Conservation (phyloP, 2,329 filamentous ascomycete genomes). For the Aspergillus candidus region DNA sequence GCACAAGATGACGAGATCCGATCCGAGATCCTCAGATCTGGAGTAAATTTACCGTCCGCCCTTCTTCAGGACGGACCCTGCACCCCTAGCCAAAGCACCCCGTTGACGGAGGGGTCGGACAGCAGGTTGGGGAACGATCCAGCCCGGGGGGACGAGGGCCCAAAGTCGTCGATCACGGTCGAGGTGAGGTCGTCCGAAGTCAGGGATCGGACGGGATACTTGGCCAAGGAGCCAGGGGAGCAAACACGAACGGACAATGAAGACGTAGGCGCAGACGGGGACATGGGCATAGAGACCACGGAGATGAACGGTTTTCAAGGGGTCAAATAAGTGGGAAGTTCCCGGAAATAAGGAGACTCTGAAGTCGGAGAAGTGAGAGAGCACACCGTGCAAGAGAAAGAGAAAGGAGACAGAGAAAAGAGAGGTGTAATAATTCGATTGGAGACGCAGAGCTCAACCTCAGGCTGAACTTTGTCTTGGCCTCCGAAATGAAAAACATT, state of each 20-base stretch:
- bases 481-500: not conserved
- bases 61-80: conserved; percentile 47
- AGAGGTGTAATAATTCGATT: conserved; percentile 1
- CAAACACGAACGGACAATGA: conserved; percentile 22
- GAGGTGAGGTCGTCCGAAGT: conserved; percentile 12
- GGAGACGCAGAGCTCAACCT: not conserved
- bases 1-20: not conserved
- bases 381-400: not conserved
- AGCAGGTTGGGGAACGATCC: conserved; percentile 13
- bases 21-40: not conserved
- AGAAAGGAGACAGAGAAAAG: conserved; percentile 3
- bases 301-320: not conserved
- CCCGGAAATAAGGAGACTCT: conserved; percentile 5
- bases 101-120: conserved; percentile 21
- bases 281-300: conserved; percentile 29
- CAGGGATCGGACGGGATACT: conserved; percentile 13
- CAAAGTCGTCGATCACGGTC: conserved; percentile 12
- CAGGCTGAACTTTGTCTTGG: conserved; percentile 2
- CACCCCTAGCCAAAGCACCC: conserved; percentile 43
- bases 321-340: conserved; percentile 2
- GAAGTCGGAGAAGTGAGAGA: conserved; percentile 3
- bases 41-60: conserved; percentile 44
- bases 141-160: conserved; percentile 8
- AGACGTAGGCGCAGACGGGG: conserved; percentile 27
- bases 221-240: conserved; percentile 24